Conservation (phyloP, 1,139 yeast species). For the Candida sp. region DNA sequence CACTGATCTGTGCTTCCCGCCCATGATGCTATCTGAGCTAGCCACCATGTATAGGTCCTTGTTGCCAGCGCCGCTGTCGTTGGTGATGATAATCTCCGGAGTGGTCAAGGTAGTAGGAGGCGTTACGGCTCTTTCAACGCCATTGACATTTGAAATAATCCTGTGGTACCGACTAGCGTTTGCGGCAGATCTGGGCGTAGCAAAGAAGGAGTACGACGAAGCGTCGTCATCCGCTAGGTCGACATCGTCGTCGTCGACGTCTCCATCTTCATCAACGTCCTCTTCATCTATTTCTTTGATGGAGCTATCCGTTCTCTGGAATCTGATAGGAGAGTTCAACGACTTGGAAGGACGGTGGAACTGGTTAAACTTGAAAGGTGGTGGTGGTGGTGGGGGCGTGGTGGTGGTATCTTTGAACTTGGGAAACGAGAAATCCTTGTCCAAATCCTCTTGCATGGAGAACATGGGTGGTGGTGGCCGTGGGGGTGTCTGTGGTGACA, state of each 20-base stretch:
- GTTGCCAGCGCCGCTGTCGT: constrained; percentile 11
- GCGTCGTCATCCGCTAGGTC: constrained; percentile 25
- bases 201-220: constrained; percentile 23
- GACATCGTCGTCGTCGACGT: constrained; percentile 14
- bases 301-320: constrained; percentile 19
- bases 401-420: constrained; percentile 12
- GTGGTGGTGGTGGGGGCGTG: constrained; percentile 7
- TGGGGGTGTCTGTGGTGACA: constrained; percentile 1
- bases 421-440: constrained; percentile 39
- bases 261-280: constrained; percentile 20
- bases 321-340: constrained; percentile 41
- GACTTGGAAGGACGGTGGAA: constrained; percentile 10
- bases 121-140: constrained; percentile 28
- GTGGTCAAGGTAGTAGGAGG: constrained; percentile 15
- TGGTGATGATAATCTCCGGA: constrained; percentile 27
- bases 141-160: constrained; percentile 41
- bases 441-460: constrained; percentile 18
- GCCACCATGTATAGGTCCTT: neutral
- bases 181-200: constrained; percentile 44
- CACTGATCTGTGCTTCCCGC: neutral
- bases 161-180: constrained; percentile 53
- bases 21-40: constrained; percentile 3
- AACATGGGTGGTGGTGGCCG: constrained; percentile 5
- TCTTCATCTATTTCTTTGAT: constrained; percentile 33
- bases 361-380: constrained; percentile 7